Conservation (phyloP, 805 yeast species). For the Hanseniaspora lindneri region DNA sequence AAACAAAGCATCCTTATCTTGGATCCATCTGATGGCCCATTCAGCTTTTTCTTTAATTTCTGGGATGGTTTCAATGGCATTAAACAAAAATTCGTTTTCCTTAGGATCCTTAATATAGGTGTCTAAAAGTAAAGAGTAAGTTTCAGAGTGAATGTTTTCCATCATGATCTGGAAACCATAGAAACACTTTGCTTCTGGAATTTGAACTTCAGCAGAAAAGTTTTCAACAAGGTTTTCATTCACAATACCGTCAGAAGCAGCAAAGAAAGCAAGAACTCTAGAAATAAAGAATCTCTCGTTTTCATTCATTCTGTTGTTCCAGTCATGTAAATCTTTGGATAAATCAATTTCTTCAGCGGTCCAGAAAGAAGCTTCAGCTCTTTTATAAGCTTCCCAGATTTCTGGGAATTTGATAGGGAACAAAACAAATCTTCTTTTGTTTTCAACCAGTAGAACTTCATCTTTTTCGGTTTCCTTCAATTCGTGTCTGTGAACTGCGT, state of each 20-base stretch:
- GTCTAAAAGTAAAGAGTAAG: slow-evolving; percentile 88
- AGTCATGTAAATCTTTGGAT: slow-evolving; percentile 80
- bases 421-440: slow-evolving; percentile 76
- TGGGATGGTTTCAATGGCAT: slow-evolving; percentile 93
- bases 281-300: slow-evolving; percentile 89
- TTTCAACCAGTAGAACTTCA: slow-evolving; percentile 80
- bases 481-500: slow-evolving; percentile 58
- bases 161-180: slow-evolving; percentile 99
- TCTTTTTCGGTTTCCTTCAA: slow-evolving; percentile 68
- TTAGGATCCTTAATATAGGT: slow-evolving; percentile 92
- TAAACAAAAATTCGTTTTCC: slow-evolving; percentile 80
- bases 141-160: slow-evolving; percentile 97
- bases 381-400: slow-evolving; percentile 97
- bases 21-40: slow-evolving; percentile 98
- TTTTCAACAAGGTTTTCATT: slow-evolving; percentile 96
- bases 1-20: slow-evolving; percentile 74
- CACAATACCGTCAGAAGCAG: slow-evolving; percentile 97
- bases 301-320: slow-evolving; percentile 80
- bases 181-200: slow-evolving; percentile 96
- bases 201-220: slow-evolving; percentile 91
- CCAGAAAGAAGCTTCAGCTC: slow-evolving; percentile 99
- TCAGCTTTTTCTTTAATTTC: slow-evolving; percentile 95
- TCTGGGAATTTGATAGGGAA: slow-evolving; percentile 96
- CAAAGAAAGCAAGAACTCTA: slow-evolving; percentile 90
- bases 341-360: slow-evolving; percentile 97